These are phyloP conservation scores for Aaosphaeria arxii DNA, from an alignment of 2,329 filamentous ascomycete species.

Conservation along the genomic window DNA sequence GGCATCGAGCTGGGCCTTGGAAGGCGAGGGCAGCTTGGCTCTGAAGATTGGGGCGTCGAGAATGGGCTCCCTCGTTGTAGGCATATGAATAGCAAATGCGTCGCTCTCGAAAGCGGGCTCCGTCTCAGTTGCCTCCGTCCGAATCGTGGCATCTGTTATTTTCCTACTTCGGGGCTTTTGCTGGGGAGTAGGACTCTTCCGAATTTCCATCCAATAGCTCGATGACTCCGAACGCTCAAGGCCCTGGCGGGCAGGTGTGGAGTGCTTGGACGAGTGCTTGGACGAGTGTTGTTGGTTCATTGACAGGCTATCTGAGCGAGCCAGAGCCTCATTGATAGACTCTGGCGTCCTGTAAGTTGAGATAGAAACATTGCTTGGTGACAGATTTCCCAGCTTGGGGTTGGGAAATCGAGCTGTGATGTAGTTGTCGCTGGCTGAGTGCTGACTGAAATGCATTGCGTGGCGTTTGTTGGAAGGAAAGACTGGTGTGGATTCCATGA, in stretches of 20 bases:
- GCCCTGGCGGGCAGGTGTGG: conserved; percentile 10
- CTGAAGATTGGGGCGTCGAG: conserved; percentile 16
- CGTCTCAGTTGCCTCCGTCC: conserved; percentile 21
- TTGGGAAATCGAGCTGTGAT: conserved; percentile 11
- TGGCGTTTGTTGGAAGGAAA: conserved; percentile 9
- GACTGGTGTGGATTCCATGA: conserved; percentile 1
- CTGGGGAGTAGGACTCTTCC: conserved; percentile 6
- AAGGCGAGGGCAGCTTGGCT: conserved; percentile 10
- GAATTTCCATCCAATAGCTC: conserved; percentile 11
- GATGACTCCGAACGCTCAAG: conserved; percentile 15
- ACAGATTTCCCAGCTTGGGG: conserved; percentile 7
- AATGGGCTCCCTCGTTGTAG: conserved; percentile 28
- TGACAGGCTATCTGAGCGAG: conserved; percentile 6
- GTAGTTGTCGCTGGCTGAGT: conserved; percentile 6
- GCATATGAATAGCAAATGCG: conserved; percentile 32
- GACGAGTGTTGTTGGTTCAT: conserved; percentile 1
- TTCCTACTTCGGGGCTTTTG: conserved; percentile 21
- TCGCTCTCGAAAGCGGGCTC: conserved; percentile 31
- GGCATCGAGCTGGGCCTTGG: conserved; percentile 22
- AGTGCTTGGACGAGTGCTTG: neutral
- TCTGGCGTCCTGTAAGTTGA: conserved; percentile 7
- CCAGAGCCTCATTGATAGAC: conserved; percentile 11
- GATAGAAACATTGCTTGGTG: conserved; percentile 11
- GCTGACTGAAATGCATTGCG: conserved; percentile 16
- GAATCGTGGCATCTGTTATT: conserved; percentile 21